Evolutionary conservation across 306 rosid species (phyloP).

Genomic region (Ormosia emarginata): DNA sequence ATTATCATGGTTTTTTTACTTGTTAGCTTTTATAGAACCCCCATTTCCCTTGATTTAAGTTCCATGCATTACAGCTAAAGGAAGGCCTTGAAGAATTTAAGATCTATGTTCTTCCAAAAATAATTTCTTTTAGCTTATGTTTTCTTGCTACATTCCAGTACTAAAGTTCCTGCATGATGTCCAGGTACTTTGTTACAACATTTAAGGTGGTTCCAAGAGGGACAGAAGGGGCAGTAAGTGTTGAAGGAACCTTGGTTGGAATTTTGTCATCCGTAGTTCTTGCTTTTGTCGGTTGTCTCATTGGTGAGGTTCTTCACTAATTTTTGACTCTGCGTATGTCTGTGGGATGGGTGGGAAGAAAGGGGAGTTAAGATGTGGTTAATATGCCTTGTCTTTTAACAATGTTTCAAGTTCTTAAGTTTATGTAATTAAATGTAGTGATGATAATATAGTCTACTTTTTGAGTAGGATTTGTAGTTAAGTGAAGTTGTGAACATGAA

Average conservation of each 20-base stretch:
- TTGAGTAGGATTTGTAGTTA: too few relatives aligned
- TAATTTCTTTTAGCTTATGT: neutral
- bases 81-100: neutral
- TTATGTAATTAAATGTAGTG: too few relatives aligned
- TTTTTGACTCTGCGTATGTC: neutral
- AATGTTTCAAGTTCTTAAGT: too few relatives aligned
- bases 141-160: neutral
- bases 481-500: too few relatives aligned
- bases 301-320: constrained; percentile 64
- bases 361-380: neutral
- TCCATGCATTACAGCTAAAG: neutral
- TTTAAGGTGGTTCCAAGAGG: constrained; percentile 95
- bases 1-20: neutral
- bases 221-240: constrained; percentile 95
- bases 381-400: neutral
- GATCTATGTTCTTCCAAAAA: neutral
- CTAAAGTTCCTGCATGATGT: constrained; percentile 14
- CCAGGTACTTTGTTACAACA: constrained; percentile 87
- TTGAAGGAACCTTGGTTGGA: constrained; percentile 95
- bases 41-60: neutral
- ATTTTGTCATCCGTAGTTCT: constrained; percentile 72
- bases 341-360: neutral
- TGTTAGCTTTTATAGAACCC: neutral
- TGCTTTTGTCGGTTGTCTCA: constrained; percentile 56
- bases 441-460: too few relatives aligned